Conservation (phyloP, 441 rosid species). For the Syzygium syzygioides region DNA sequence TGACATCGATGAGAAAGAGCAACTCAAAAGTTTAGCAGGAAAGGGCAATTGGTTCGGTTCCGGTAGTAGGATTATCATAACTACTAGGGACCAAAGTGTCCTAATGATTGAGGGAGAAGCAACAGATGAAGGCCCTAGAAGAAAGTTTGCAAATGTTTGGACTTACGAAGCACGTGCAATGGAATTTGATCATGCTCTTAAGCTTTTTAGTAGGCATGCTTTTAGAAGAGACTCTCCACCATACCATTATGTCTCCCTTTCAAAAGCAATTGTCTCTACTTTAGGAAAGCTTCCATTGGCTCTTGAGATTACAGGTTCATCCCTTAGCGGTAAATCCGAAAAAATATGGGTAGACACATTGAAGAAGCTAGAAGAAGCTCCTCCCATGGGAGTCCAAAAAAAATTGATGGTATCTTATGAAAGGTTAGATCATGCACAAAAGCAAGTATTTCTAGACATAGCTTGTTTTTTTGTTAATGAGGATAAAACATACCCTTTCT, state of each 20-base stretch:
- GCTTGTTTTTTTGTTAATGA: no score
- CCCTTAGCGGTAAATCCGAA: no score
- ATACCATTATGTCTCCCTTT: no score
- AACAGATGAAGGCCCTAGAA: background rate
- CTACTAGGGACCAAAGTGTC: background rate
- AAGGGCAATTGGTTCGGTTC: background rate
- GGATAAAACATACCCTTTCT: no score
- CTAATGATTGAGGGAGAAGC: background rate
- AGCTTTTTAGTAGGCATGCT: background rate
- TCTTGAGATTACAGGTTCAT: no score
- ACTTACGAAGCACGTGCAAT: fast-evolving
- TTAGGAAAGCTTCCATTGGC: no score
- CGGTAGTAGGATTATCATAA: background rate
- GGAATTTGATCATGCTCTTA: background rate
- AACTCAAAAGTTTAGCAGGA: background rate
- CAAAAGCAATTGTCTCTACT: no score
- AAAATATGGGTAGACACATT: fast-evolving
- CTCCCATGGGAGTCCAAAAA: fast-evolving
- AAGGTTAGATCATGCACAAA: no score
- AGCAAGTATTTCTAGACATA: no score
- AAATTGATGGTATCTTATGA: background rate
- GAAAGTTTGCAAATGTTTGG: background rate
- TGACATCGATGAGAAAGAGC: background rate
- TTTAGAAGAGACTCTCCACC: background rate
- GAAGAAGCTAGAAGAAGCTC: background rate